Base-by-base conservation (phyloP, 768 basidiomycete genomes). In the Tylopilus intermedius region DNA sequence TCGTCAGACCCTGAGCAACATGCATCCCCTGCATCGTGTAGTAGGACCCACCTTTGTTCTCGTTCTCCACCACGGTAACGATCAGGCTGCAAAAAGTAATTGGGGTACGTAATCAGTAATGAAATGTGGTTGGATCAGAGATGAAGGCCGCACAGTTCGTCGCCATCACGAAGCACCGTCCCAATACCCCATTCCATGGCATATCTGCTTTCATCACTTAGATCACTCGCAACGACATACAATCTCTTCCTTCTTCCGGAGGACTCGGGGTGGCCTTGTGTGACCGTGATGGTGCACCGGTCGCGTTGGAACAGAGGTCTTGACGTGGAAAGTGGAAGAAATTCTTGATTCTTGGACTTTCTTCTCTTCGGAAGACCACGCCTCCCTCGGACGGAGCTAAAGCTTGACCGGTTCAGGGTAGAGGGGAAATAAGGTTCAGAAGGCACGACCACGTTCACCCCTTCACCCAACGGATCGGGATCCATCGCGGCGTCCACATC, bases 181-280 rank as follows among this genome's bases (percentile, higher is more conserved):
- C 94, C 95, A 50, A 98, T 94, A 9, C 90, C 92, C 96, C 95
- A 99, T 68, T 98, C 94, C 6, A 98, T 82, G 0, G 96, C 96
- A 68, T 94, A 99, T 32, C 87, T 77, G 69, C 84, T 87, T 72
- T 99, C 95, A 59, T 96, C 91, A 55, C 89, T 92, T 61, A 98
- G 67, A 78, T 99, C 96, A 64, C 93, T 96, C 5, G 94, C 89
- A 21, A 98, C 86, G 10, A 96, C 76, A 69, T 97, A 99, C 55
- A 71, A 72, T 55, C 80, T 78, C 58, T 81, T 76, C 57, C 80
- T 77, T 64, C 80, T 80, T 41, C 79, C 72, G 51, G 80, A 80
- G 0, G 72, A 74, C 0, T 67, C 79, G 1, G 93, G 91, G 53
- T 90, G 79, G 4, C 94, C 96, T 60, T 99, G 95, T 0, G 80